Conservation (phyloP, 441 rosid species). For the Adansonia rubrostipa region DNA sequence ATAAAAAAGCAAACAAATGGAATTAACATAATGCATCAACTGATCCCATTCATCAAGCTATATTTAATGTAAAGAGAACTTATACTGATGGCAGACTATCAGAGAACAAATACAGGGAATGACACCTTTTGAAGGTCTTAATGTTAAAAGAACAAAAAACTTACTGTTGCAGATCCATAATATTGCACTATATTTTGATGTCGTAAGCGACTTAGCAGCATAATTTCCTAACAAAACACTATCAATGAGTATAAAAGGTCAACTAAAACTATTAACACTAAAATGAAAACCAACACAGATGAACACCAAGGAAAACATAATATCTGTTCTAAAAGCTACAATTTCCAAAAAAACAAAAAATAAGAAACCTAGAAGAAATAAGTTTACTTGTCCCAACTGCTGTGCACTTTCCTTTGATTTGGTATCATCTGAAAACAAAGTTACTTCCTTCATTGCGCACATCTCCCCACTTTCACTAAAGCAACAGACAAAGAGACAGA, state of each 20-base stretch:
- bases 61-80: neutral
- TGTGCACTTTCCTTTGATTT: slow-evolving; percentile 82
- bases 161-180: slow-evolving; percentile 92
- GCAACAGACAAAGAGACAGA: slow-evolving; percentile 11
- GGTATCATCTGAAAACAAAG: slow-evolving; percentile 79
- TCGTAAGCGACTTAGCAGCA: slow-evolving; percentile 66
- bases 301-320: neutral
- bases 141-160: slow-evolving; percentile 31
- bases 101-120: slow-evolving; percentile 11
- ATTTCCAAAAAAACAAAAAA: neutral
- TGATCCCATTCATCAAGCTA: neutral
- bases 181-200: slow-evolving; percentile 96
- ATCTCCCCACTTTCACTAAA: slow-evolving; percentile 87
- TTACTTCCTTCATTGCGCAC: slow-evolving; percentile 98
- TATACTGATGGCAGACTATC: neutral
- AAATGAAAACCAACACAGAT: neutral
- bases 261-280: neutral
- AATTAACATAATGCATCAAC: slow-evolving; percentile 8
- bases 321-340: neutral
- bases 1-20: slow-evolving; percentile 7
- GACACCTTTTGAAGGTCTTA: slow-evolving; percentile 4
- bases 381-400: slow-evolving; percentile 72
- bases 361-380: slow-evolving; percentile 14
- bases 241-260: slow-evolving; percentile 14
- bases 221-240: slow-evolving; percentile 62